These are phyloP conservation scores for Melaleuca alternifolia DNA, from an alignment of 345 rosid species.

Conservation along the genomic window DNA sequence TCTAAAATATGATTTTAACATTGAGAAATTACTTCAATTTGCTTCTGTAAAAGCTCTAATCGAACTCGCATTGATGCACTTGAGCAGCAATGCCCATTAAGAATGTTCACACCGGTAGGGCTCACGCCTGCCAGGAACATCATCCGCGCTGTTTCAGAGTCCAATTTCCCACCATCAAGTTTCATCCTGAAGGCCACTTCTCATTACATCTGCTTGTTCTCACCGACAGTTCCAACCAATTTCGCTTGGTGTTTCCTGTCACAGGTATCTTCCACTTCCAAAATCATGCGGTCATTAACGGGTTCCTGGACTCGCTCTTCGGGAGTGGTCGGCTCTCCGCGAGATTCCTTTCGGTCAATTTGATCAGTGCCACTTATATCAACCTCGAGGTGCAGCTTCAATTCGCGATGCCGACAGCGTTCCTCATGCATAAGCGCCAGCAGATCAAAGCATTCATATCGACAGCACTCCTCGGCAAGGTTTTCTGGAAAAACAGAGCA, in stretches of 20 bases:
- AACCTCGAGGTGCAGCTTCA: conserved; percentile 69
- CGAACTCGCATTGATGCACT: conserved; percentile 36
- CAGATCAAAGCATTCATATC: conserved; percentile 16
- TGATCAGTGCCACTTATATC: conserved; percentile 42
- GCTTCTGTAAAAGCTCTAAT: conserved; percentile 58
- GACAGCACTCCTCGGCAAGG: conserved; percentile 24
- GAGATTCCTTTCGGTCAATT: conserved; percentile 27
- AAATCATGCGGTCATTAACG: conserved; percentile 1
- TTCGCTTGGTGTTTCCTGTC: conserved; percentile 27
- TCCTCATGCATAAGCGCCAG: conserved; percentile 4
- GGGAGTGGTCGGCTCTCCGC: conserved; percentile 48
- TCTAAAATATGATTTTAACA: background rate
- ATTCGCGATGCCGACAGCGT: conserved; percentile 27
- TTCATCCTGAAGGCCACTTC: background rate
- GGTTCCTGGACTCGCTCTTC: conserved; percentile 21
- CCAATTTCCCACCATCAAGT: conserved; percentile 14
- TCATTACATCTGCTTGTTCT: conserved; percentile 9
- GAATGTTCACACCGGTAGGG: conserved; percentile 30
- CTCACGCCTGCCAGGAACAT: conserved; percentile 42
- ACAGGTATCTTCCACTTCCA: conserved; percentile 19
- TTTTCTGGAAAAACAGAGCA: conserved; percentile 76
- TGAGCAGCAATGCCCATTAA: conserved; percentile 37
- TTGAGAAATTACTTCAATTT: conserved; percentile 34
- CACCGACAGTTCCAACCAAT: conserved; percentile 16
- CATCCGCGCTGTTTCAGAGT: conserved; percentile 28